Evolutionary conservation across 352 stramenopile species (phyloP).

Genomic region (Phytophthora multivora): DNA sequence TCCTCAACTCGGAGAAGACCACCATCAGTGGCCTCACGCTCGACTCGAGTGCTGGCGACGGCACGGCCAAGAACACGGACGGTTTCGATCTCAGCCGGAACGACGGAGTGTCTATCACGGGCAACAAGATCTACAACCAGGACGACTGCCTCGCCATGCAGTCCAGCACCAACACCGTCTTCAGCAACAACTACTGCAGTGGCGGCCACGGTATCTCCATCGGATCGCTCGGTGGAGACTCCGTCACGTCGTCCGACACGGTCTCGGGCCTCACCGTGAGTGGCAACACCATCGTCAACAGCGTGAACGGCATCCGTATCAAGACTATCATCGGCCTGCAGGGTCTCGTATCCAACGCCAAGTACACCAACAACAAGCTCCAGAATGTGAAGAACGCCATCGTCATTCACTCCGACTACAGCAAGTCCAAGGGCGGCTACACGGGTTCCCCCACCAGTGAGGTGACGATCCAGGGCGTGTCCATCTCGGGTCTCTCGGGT

Average conservation of each 20-base stretch:
- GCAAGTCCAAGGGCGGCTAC: conserved; percentile 27
- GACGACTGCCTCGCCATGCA: conserved; percentile 22
- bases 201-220: conserved; percentile 32
- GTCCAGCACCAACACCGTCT: conserved; percentile 25
- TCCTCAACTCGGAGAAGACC: conserved; percentile 22
- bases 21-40: conserved; percentile 12
- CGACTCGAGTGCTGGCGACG: conserved; percentile 13
- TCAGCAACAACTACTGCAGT: conserved; percentile 17
- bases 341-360: conserved; percentile 20
- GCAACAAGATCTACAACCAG: conserved; percentile 24
- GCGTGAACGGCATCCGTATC: conserved; percentile 23
- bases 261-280: conserved; percentile 25
- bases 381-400: conserved; percentile 22
- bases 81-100: conserved; percentile 15
- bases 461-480: conserved; percentile 12
- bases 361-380: conserved; percentile 27
- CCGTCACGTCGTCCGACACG: conserved; percentile 15
- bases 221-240: conserved; percentile 34
- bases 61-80: conserved; percentile 18
- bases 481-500: conserved; percentile 19
- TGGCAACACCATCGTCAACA: conserved; percentile 35
- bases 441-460: conserved; percentile 21
- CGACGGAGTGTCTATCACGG: conserved; percentile 10
- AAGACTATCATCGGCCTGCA: conserved; percentile 25
- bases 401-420: conserved; percentile 22